Base-by-base conservation (phyloP, 2,329 filamentous ascomycete species). In the Verticillium klebahnii region DNA sequence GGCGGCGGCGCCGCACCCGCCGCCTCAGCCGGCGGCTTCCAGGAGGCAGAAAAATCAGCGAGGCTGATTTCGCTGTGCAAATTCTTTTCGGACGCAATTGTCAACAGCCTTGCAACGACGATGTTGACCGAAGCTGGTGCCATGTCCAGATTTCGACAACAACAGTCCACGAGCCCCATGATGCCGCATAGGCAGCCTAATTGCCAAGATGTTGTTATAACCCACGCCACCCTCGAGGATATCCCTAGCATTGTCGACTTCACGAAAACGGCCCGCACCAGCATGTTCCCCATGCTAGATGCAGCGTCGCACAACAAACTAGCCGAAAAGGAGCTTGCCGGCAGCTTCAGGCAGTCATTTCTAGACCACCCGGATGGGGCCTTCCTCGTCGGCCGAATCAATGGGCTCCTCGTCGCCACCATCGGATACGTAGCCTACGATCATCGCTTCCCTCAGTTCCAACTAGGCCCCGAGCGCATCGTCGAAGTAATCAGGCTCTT, bases 401-500 rank as follows among this genome's bases (percentile, higher is more conserved):
- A 67, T 0, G 62, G 63, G 23, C 50, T 52, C 2, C 55, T 73
- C 2, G 52, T 71, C 5, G 71, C 69, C 3, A 71, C 68, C 0
- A 68, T 71, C 23, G 71, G 62, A 1, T 71, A 69, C 29, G 55
- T 65, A 3, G 39, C 67, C 31, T 73, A 71, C 23, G 69, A 73
- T 5, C 17, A 64, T 1, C 69, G 69, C 0, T 72, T 72, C 14
- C 57, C 68, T 0, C 64, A 68, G 1, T 59, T 73, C 17, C 19
- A 61, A 1, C 58, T 72, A 17, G 62, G 65, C 0, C 8, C 32
- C 1, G 60, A 66, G 1, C 65, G 63, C 7, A 63, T 67, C 7
- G 69, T 70, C 6, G 71, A 73, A 36, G 65, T 73, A 8, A 60
- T 71, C 0, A 68, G 68, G n/a, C 62, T 72, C 3, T 73, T 68